Base-by-base conservation (phyloP, 108 stramenopile species). In the Conticribra weissflogii region DNA sequence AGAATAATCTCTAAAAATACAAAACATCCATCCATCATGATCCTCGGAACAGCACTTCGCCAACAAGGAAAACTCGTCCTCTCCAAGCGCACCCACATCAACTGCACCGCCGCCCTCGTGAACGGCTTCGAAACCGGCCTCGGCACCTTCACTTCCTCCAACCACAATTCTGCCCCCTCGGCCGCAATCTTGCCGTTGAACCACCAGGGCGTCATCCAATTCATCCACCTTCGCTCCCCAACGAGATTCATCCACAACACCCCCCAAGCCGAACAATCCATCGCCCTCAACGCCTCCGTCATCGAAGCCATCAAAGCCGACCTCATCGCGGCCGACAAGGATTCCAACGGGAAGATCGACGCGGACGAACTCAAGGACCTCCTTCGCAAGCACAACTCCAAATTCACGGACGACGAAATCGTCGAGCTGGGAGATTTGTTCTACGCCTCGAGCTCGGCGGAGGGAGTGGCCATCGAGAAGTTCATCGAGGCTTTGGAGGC, bases 341-440 rank as follows among this genome's bases (percentile, higher is more conserved):
- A 72, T 54, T 22, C 32, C 22, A 69, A 81, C 32, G 80, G 80
- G 12, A 65, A 49, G 49, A 81, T 94, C 52, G 85, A 87, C 49
- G 78, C 89, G 4, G 85, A 86, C 14, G 93, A 94, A 66, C 74
- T 94, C 46, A 80, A 76, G 17, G 30, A 30, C 18, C 81, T 94
- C 0, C 64, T 94, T 8, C 79, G 72, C 32, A 84, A 76, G 31
- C 90, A 94, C 65, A 72, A 55, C 0, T 17, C 54, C 3, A 49
- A 76, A 7, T 94, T 94, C 68, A 83, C 83, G 0, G 93, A 91
- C n/a, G 73, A 52, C 2, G 93, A 94, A 50, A 84, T 91, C 36
- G 68, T 86, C 18, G 88, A 91, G 55, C 63, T 91, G 18, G 61
- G 81, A 24, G 93, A 94, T 45, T 47, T 89, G 4, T 94, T 74